Percentiles rank a stretch among this genome's conserved stretches.
These are phyloP conservation scores for Dillenia suffruticosa DNA, from an alignment of 164 flowering plant genomes.

Conservation along the genomic window DNA sequence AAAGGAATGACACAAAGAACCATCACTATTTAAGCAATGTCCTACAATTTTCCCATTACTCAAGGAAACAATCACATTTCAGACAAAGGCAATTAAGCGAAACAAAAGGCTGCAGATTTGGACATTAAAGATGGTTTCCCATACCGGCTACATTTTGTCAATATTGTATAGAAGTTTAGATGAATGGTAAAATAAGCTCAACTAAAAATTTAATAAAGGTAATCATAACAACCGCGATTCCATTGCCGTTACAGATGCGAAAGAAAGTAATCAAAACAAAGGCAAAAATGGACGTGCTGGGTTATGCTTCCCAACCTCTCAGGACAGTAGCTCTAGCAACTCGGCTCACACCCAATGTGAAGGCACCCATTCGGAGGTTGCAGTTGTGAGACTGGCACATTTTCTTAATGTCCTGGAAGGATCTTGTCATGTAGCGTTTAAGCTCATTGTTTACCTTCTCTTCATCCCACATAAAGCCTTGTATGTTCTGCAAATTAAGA, in stretches of 20 bases:
- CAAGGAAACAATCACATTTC: too few relatives aligned
- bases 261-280: background rate
- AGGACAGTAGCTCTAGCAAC: slow-evolving; percentile 80
- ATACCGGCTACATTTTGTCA: too few relatives aligned
- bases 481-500: slow-evolving; percentile 64
- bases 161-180: too few relatives aligned
- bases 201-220: too few relatives aligned
- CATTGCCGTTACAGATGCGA: slow-evolving; percentile 3
- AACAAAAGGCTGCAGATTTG: too few relatives aligned
- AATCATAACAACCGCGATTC: too few relatives aligned
- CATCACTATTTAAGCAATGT: too few relatives aligned
- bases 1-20: too few relatives aligned
- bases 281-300: background rate
- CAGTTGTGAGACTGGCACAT: slow-evolving; percentile 75
- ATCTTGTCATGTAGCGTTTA: slow-evolving; percentile 66
- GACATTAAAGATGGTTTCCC: too few relatives aligned
- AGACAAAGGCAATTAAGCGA: too few relatives aligned
- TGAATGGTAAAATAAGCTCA: too few relatives aligned
- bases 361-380: slow-evolving; percentile 93
- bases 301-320: slow-evolving; percentile 90
- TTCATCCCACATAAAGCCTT: slow-evolving; percentile 98
- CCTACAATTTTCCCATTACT: too few relatives aligned
- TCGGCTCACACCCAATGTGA: slow-evolving; percentile 79
- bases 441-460: slow-evolving; percentile 77
- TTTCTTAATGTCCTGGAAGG: slow-evolving; percentile 59